Evolutionary conservation across 129 eudicot species (phyloP).

Genomic region (Kitagawia praeruptora): DNA sequence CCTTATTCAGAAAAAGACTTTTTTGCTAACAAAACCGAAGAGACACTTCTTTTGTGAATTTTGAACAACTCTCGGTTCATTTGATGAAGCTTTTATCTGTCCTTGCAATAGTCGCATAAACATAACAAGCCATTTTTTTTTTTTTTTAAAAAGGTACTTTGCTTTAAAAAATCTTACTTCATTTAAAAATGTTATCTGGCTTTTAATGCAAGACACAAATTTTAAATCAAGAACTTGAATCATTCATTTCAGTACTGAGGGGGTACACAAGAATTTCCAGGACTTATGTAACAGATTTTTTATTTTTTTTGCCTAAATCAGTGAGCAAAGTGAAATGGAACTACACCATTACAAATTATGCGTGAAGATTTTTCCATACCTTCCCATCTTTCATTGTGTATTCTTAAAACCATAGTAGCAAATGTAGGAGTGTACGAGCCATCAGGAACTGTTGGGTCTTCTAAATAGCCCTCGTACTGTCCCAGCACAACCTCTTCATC

Average conservation of each 20-base stretch:
- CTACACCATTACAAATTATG: neutral
- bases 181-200: neutral
- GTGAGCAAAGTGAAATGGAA: neutral
- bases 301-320: neutral
- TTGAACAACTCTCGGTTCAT: neutral
- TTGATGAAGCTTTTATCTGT: neutral
- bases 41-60: neutral
- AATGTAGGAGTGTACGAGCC: constrained; percentile 93
- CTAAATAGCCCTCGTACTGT: constrained; percentile 85
- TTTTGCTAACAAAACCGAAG: neutral
- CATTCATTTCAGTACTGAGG: neutral
- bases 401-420: constrained; percentile 69
- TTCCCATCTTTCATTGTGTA: constrained; percentile 99
- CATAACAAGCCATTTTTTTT: neutral
- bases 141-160: neutral
- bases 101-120: neutral
- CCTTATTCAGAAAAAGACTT: neutral
- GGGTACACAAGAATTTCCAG: constrained; percentile 1
- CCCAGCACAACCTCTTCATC: constrained; percentile 95
- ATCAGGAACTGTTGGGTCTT: constrained; percentile 92
- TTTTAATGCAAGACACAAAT: too few species aligned
- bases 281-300: neutral
- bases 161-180: neutral
- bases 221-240: too few species aligned
- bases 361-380: constrained; percentile 28